Evolutionary conservation across 345 rosid species (phyloP).

Genomic region (Psidium friedrichsthalianum): DNA sequence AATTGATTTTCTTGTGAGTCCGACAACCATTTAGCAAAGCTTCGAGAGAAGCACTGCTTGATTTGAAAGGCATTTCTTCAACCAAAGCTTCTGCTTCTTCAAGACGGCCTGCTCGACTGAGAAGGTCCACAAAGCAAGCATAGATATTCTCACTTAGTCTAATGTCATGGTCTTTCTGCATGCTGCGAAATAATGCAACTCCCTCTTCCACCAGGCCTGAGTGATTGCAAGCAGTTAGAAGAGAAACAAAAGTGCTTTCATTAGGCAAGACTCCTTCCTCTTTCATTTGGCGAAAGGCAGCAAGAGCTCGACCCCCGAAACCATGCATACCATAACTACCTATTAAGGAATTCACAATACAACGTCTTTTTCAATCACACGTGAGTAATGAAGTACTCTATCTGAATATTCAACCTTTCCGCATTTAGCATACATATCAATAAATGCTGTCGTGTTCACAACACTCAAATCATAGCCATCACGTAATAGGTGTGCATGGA

Average conservation of each 20-base stretch:
- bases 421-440: constrained; percentile 27
- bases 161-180: constrained; percentile 11
- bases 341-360: constrained; percentile 19
- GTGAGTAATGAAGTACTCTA: background rate
- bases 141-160: constrained; percentile 14
- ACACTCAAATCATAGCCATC: constrained; percentile 1
- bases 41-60: constrained; percentile 7
- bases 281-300: constrained; percentile 6
- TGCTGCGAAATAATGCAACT: constrained; percentile 6
- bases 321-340: constrained; percentile 22
- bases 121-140: constrained; percentile 28
- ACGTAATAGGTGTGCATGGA: constrained; percentile 15
- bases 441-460: constrained; percentile 15
- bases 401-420: constrained; percentile 20
- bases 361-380: constrained; percentile 3
- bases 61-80: constrained; percentile 9
- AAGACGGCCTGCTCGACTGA: constrained; percentile 22
- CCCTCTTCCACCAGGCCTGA: constrained; percentile 21
- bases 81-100: constrained; percentile 18
- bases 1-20: constrained; percentile 8
- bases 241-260: constrained; percentile 17
- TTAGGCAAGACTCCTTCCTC: constrained; percentile 14
- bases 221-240: constrained; percentile 23
- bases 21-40: constrained; percentile 22
- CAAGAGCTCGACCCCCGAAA: constrained; percentile 13